Evolutionary conservation across 768 basidiomycete species (phyloP).

Genomic region (Russula sp.): DNA sequence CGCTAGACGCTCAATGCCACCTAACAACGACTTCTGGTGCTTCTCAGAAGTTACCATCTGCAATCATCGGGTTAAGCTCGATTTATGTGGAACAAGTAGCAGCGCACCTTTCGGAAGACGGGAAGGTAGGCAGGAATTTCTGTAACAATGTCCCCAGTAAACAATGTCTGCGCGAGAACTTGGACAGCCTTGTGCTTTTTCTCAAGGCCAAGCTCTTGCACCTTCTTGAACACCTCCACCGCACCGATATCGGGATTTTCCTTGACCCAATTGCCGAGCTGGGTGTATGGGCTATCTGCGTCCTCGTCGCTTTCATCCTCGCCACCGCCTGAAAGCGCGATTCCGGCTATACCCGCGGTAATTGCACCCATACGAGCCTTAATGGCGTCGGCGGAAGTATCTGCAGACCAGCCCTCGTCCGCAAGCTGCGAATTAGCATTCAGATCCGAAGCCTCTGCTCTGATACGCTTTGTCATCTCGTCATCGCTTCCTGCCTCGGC

Average conservation of each 20-base stretch:
- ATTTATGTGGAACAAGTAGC: constrained; percentile 6
- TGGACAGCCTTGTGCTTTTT: constrained; percentile 91
- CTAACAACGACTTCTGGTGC: constrained; percentile 90
- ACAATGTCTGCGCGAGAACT: constrained; percentile 78
- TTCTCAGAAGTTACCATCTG: constrained; percentile 91
- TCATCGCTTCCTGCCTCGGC: constrained; percentile 62
- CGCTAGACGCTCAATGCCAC: constrained; percentile 84
- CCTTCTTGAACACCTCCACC: constrained; percentile 78
- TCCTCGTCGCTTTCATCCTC: constrained; percentile 91
- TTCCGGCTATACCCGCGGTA: constrained; percentile 49
- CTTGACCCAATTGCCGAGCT: constrained; percentile 79
- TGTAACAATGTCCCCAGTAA: constrained; percentile 61
- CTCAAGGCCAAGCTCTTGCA: constrained; percentile 85
- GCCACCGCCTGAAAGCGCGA: constrained; percentile 49
- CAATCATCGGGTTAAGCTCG: neutral
- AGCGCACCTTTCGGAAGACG: constrained; percentile 69
- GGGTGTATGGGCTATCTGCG: constrained; percentile 76
- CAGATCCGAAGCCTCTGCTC: constrained; percentile 79
- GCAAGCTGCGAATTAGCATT: constrained; percentile 53
- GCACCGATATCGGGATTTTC: constrained; percentile 57
- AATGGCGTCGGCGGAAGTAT: constrained; percentile 86
- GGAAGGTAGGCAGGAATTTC: constrained; percentile 63
- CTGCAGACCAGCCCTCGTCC: constrained; percentile 86
- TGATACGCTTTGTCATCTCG: constrained; percentile 85
- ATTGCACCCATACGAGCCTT: constrained; percentile 73